A percentile compares a stretch with the other conserved stretches of the same genome.
Evolutionary conservation across 805 yeast species (phyloP).

Genomic region (Candida rishiriensis): DNA sequence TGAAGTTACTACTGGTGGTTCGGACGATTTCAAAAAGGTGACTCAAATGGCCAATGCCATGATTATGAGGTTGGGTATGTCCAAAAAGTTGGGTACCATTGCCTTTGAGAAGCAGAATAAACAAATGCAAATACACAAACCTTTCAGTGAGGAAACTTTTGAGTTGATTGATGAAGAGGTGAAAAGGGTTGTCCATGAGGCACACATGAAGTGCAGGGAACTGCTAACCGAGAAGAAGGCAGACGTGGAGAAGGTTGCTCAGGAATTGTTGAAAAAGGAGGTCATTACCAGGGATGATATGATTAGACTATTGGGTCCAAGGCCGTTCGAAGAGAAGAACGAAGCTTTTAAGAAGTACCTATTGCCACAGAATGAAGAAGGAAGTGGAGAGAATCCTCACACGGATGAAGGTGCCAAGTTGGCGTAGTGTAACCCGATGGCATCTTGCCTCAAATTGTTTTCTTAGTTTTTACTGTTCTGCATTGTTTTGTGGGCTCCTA

Average conservation of each 20-base stretch:
- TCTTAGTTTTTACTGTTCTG: background rate
- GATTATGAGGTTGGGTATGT: slow-evolving; percentile 90
- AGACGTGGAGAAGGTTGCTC: slow-evolving; percentile 82
- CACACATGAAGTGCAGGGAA: slow-evolving; percentile 66
- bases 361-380: slow-evolving; percentile 16
- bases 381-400: slow-evolving; percentile 16
- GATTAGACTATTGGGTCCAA: slow-evolving; percentile 80
- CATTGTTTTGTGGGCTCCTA: background rate
- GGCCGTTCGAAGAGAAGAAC: slow-evolving; percentile 87
- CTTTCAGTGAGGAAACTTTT: slow-evolving; percentile 86
- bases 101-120: slow-evolving; percentile 41
- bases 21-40: slow-evolving; percentile 94
- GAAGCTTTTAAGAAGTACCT: slow-evolving; percentile 82
- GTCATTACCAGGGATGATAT: slow-evolving; percentile 92
- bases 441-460: no score
- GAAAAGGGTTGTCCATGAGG: slow-evolving; percentile 67
- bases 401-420: slow-evolving; percentile 17
- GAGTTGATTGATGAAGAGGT: slow-evolving; percentile 79
- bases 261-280: slow-evolving; percentile 80
- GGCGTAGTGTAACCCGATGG: slow-evolving; percentile 3
- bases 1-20: slow-evolving; percentile 94
- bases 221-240: slow-evolving; percentile 64
- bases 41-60: slow-evolving; percentile 89
- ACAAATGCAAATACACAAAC: slow-evolving; percentile 56
- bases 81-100: slow-evolving; percentile 88